These are phyloP conservation scores for Dictyostelium intermedium DNA, from an alignment of 78 protist species.

Conservation along the genomic window DNA sequence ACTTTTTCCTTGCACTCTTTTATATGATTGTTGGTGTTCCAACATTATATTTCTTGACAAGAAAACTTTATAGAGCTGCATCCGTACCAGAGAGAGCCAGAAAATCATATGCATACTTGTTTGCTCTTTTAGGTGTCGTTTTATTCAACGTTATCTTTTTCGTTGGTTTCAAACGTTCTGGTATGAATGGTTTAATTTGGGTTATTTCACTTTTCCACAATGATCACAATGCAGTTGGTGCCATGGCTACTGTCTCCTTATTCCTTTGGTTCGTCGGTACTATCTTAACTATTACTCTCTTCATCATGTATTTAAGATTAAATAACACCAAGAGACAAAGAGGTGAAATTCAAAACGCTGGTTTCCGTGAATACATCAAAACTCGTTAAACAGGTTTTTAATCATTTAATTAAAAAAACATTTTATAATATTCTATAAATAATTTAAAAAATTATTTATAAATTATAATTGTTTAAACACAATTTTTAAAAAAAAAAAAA, in stretches of 20 bases:
- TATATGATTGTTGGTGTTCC: constrained; percentile 66
- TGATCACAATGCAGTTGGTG: constrained; percentile 72
- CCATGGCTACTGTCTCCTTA: constrained; percentile 20
- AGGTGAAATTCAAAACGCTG: constrained; percentile 26
- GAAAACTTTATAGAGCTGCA: constrained; percentile 55
- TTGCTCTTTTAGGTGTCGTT: background rate
- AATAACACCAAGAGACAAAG: constrained; percentile 3
- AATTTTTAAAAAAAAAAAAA: too few species aligned
- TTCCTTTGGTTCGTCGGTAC: constrained; percentile 41
- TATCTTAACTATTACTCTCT: background rate
- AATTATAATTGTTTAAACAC: too few species aligned
- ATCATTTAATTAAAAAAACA: background rate
- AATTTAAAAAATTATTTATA: too few species aligned
- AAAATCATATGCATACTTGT: constrained; percentile 14
- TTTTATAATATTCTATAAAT: too few species aligned
- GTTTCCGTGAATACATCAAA: constrained; percentile 39
- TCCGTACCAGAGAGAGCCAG: background rate
- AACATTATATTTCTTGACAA: background rate
- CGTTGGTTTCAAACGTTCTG: constrained; percentile 65
- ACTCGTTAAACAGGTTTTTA: background rate
- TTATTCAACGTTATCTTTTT: constrained; percentile 19
- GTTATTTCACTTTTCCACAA: constrained; percentile 66
- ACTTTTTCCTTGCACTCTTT: constrained; percentile 52
- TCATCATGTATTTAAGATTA: constrained; percentile 19
- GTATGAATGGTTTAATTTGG: constrained; percentile 73